Conservation (phyloP, 495 filamentous ascomycete genomes). For the Aspergillus kassunensis region DNA sequence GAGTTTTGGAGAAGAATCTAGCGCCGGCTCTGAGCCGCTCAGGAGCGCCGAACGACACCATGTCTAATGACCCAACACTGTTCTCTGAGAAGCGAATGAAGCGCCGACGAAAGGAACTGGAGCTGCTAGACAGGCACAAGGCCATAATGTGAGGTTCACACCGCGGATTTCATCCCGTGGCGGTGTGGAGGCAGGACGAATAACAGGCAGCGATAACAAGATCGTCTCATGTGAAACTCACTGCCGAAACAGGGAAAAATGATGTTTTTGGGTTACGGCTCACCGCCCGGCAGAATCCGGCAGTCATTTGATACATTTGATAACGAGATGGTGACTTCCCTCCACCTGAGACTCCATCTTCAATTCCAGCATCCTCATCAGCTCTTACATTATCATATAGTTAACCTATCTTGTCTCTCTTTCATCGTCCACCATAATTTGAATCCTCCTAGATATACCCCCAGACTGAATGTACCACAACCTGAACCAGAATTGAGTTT, state of each 20-base stretch:
- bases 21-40: conserved; percentile 31
- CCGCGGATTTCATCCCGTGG: conserved; percentile 22
- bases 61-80: conserved; percentile 33
- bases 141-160: conserved; percentile 36
- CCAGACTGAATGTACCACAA: neutral
- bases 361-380: neutral
- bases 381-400: neutral
- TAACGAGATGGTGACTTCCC: no score
- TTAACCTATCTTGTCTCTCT: neutral
- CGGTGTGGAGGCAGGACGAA: conserved; percentile 3
- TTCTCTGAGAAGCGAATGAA: conserved; percentile 26
- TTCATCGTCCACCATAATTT: no score
- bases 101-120: conserved; percentile 26
- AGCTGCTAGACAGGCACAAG: conserved; percentile 34
- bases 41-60: conserved; percentile 39
- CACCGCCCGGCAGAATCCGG: conserved; percentile 30
- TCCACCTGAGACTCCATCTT: neutral
- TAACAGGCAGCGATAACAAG: neutral
- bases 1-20: conserved; percentile 42
- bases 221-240: neutral
- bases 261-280: conserved; percentile 5
- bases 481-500: no score
- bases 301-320: neutral
- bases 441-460: neutral
- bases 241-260: conserved; percentile 8